These are phyloP conservation scores for Cyclanthera cordifolia DNA, from an alignment of 306 rosid species.

Conservation along the genomic window DNA sequence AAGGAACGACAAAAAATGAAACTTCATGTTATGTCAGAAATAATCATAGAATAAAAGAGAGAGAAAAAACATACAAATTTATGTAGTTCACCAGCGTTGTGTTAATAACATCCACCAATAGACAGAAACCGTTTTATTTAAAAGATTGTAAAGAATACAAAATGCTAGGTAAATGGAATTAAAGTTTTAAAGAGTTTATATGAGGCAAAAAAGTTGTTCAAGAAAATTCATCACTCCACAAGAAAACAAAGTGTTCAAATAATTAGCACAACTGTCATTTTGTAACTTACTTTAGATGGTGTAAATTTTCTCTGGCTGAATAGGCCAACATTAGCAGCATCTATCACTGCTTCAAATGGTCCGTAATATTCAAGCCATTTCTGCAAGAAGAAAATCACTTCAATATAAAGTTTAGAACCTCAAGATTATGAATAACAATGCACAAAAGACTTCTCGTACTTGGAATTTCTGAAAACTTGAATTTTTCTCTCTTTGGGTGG, in stretches of 20 bases:
- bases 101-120: no score
- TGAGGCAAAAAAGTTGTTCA: no score
- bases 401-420: not conserved
- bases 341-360: constrained; percentile 91
- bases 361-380: constrained; percentile 83
- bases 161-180: no score
- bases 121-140: no score
- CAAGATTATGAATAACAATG: not conserved
- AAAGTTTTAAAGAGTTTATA: no score
- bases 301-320: constrained; percentile 54
- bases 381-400: constrained; percentile 36
- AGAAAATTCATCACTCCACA: not conserved
- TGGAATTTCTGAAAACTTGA: constrained; percentile 73
- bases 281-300: constrained; percentile 64
- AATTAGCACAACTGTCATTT: not conserved
- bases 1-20: not conserved
- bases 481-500: constrained; percentile 47
- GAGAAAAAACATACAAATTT: no score
- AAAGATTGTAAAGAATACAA: no score
- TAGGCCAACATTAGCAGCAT: constrained; percentile 89
- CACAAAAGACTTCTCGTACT: constrained; percentile 35
- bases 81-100: no score
- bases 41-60: no score
- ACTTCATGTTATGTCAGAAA: not conserved
- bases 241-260: constrained; percentile 4